A percentile compares a stretch with the other conserved stretches of the same genome.
These are phyloP conservation scores for Takashimella koratensis DNA, from an alignment of 1,284 basidiomycete species.

Conservation along the genomic window DNA sequence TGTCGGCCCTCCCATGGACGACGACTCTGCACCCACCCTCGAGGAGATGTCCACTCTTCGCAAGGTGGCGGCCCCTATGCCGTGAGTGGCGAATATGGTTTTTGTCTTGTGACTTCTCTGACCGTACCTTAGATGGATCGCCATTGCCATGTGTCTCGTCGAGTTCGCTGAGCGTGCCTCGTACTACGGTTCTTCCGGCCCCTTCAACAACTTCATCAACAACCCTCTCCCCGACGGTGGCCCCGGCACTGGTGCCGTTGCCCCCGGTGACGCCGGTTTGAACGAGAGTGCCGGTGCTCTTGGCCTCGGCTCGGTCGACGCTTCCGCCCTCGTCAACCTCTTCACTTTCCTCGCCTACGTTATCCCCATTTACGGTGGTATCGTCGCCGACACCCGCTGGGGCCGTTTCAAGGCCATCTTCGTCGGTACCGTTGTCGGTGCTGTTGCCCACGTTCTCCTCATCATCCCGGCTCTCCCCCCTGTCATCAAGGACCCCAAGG, in stretches of 20 bases:
- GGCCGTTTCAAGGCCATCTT: conserved; percentile 72
- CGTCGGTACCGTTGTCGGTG: conserved; percentile 45
- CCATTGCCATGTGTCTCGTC: conserved; percentile 43
- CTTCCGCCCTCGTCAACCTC: conserved; percentile 27
- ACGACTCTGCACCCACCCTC: conserved; percentile 61
- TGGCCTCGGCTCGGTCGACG: conserved; percentile 26
- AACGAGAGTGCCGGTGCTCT: conserved; percentile 58
- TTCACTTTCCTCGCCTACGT: conserved; percentile 40
- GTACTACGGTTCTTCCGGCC: conserved; percentile 30
- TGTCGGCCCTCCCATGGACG: conserved; percentile 16
- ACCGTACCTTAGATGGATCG: conserved; percentile 26
- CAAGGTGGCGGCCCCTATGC: conserved; percentile 51
- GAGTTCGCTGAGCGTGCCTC: conserved; percentile 45
- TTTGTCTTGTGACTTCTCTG: no score
- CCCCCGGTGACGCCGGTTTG: conserved; percentile 58
- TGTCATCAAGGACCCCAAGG: conserved; percentile 33
- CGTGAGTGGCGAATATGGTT: conserved; percentile 8
- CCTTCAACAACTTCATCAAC: conserved; percentile 31
- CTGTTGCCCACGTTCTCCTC: conserved; percentile 41
- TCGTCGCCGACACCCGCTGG: conserved; percentile 68
- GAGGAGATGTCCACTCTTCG: conserved; percentile 62
- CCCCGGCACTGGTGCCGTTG: conserved; percentile 68
- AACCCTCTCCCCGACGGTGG: conserved; percentile 57
- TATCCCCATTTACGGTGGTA: conserved; percentile 48
- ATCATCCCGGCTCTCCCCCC: conserved; percentile 43